Conservation (phyloP, 164 flowering plant genomes). For the Vitis rupestris region DNA sequence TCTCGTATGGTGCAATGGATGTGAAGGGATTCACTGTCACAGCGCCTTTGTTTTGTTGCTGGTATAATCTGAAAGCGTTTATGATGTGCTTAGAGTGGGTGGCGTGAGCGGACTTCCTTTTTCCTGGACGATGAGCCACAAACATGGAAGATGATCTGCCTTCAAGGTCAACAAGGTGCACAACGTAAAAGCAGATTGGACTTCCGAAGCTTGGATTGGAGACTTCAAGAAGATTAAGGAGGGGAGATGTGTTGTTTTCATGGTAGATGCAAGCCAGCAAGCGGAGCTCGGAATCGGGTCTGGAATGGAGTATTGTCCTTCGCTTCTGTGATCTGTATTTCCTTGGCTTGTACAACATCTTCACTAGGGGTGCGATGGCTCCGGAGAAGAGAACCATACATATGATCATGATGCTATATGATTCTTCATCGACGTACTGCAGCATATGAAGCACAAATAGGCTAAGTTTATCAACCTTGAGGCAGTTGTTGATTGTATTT, state of each 20-base stretch:
- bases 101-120: not conserved
- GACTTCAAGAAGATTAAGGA: constrained; percentile 30
- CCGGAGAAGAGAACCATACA: constrained; percentile 12
- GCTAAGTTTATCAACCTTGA: too few relatives aligned
- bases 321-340: constrained; percentile 13
- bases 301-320: constrained; percentile 24
- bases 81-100: constrained; percentile 17
- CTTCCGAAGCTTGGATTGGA: constrained; percentile 28
- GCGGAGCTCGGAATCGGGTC: constrained; percentile 21
- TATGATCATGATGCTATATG: constrained; percentile 1
- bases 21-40: constrained; percentile 25
- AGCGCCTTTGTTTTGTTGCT: not conserved
- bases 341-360: constrained; percentile 28
- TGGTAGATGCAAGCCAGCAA: constrained; percentile 29
- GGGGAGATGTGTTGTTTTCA: constrained; percentile 23
- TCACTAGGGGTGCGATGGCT: constrained; percentile 12
- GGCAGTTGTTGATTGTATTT: too few relatives aligned
- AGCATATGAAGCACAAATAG: too few relatives aligned
- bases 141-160: constrained; percentile 34
- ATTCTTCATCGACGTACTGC: not conserved
- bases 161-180: constrained; percentile 36
- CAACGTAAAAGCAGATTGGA: constrained; percentile 30
- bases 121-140: constrained; percentile 11
- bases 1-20: constrained; percentile 33
- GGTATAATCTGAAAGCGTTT: constrained; percentile 20